Evolutionary conservation across 805 yeast species (phyloP), one percentile per base, ranked within the genome.

Genomic region (Jamesozyma spencerorum): DNA sequence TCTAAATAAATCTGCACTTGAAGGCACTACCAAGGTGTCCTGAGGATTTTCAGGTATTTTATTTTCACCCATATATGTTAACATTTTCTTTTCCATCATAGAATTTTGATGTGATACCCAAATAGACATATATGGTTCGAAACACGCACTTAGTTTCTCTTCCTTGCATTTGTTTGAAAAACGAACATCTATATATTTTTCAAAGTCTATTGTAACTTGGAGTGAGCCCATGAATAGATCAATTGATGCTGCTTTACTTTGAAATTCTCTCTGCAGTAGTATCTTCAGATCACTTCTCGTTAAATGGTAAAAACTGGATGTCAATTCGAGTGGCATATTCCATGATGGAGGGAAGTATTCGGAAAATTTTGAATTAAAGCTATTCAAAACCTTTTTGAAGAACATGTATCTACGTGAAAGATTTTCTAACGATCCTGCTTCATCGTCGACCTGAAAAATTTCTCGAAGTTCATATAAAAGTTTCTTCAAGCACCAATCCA

Each of bases 401-500:
- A 82, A 90, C 26, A 87, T 74, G 58, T 77, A 92, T 37, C 98
- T 68, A 49, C 97, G 68, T 24, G 77, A 72, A 38, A 92, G 63
- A 60, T 92, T 92, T 44, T 92, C 98, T 44, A 92, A 64, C 4
- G 94, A 81, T 1, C 97, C 97, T 0, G 98, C 98, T 62, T 92
- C 98, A 51, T 87, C 97, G 12, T 77, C 70, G 8, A 79, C 69
- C 40, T 77, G 73, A 63, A 92, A 92, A 10, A 92, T 85, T 18
- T 75, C 65, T 28, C 72, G 72, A 34, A 90, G 77, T 52, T 90
- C 97, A 51, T 73, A 74, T 39, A 92, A 66, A 46, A 81, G 78
- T 28, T 69, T 69, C 24, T 69, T 69, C 44, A 83, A 73, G 58
- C 82, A 85, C 90, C 94, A 85, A 36, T 71, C 74, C 7, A 77